Evolutionary conservation across 768 basidiomycete genomes (phyloP).

Genomic region (Termitomyces sp.): DNA sequence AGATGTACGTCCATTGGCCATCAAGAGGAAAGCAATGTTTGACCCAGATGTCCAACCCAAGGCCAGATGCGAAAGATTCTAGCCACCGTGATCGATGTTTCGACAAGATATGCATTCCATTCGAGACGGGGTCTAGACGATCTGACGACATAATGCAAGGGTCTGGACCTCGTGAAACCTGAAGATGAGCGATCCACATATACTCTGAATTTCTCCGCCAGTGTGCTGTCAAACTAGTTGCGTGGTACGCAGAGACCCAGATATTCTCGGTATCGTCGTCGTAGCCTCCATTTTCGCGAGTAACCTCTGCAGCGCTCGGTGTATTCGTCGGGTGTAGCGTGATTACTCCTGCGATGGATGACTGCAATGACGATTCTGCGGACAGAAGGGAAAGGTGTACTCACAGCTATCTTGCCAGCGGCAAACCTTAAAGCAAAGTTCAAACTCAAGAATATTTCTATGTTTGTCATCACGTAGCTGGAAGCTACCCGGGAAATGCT

Average conservation of each 20-base stretch:
- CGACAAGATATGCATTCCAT: background rate
- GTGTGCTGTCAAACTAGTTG: background rate
- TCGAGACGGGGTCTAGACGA: background rate
- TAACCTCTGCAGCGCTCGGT: conserved; percentile 11
- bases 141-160: background rate
- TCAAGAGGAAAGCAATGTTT: background rate
- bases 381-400: conserved; percentile 15
- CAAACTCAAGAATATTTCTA: background rate
- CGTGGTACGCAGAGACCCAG: conserved; percentile 9
- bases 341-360: conserved; percentile 73
- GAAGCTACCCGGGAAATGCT: background rate
- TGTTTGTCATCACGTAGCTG: conserved; percentile 1
- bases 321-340: conserved; percentile 15
- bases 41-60: background rate
- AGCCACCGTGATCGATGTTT: background rate
- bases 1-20: background rate
- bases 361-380: conserved; percentile 61
- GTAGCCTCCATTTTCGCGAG: conserved; percentile 23
- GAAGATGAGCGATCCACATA: background rate
- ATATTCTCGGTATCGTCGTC: conserved; percentile 22
- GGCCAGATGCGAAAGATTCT: background rate
- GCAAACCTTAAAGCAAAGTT: conserved; percentile 25
- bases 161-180: background rate
- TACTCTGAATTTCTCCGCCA: background rate
- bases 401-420: conserved; percentile 20